Evolutionary conservation across 768 basidiomycete species (phyloP), one percentile per base, ranked within the genome.

Genomic region (Calocybe indica): DNA sequence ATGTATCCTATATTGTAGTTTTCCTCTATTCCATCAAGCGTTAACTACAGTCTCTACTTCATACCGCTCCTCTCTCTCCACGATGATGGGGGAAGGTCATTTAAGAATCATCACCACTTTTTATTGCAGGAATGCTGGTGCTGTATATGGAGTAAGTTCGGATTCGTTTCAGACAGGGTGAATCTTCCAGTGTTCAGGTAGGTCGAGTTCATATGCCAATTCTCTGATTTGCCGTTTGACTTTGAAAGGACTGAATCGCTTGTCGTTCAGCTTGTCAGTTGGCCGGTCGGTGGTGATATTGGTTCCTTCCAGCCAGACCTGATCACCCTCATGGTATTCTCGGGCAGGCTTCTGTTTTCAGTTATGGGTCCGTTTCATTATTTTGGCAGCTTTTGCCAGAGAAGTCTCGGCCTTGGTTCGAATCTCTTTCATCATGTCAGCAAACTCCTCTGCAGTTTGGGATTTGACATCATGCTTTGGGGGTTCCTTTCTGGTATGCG

Each of bases 221-320:
- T 6, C 8, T 6, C 32, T 14, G 2, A 12, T n/a, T 34, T 32
- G 14, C 30, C 36, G 14, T 29, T 32, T 30, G 11, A 68, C 51
- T 13, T 48, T 51, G 52, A 64, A 68, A 0, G 64, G 66, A 0
- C 64, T 62, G 22, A 46, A 46, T 10, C 54, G 45, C 45, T 58
- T 46, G 31, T 22, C 22, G 4, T 22, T 22, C 1, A 22, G 22
- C 4, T 22, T 22, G 4, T 22, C 22, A 4, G 22, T 60, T 0
- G 58, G 58, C 8, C 49, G 40, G 0, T 47, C 38, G 0, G 52
- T 54, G 3, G 35, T 37, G n/a, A 66, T 54, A 33, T 62, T 43
- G 5, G 43, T 43, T 0, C 45, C 51, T 31, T 62, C 53, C 0
- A 65, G 36, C 15, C 57, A 58, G 1, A 67, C 60, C 12, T 52